Conservation (phyloP, 805 yeast species). For the Yarrowia sp. region DNA sequence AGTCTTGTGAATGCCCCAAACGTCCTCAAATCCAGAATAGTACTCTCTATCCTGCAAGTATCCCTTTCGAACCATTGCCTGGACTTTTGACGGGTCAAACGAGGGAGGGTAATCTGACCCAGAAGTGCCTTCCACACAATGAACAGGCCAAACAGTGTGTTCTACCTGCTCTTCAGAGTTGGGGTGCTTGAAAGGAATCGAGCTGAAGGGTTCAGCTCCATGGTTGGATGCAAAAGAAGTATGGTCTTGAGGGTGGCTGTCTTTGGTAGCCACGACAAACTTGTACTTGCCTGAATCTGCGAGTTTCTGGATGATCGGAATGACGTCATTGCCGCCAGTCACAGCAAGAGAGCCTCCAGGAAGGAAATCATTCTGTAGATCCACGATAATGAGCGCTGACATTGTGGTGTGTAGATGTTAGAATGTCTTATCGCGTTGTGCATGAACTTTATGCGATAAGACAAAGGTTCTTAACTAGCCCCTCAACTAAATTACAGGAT, state of each 20-base stretch:
- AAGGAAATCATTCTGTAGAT: constrained; percentile 85
- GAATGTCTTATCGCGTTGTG: too few relatives aligned
- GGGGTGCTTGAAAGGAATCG: constrained; percentile 61
- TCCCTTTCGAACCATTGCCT: constrained; percentile 72
- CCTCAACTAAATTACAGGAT: too few relatives aligned
- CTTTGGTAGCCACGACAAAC: constrained; percentile 74
- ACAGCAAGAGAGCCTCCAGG: constrained; percentile 67
- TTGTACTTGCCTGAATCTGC: constrained; percentile 59
- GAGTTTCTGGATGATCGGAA: constrained; percentile 60
- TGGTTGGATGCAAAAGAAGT: constrained; percentile 82
- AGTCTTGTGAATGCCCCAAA: constrained; percentile 75
- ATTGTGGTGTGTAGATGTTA: constrained; percentile 2
- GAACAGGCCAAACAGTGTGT: constrained; percentile 82
- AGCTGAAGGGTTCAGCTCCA: constrained; percentile 58
- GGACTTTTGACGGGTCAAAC: constrained; percentile 52
- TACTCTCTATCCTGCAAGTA: constrained; percentile 74
- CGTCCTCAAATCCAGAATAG: constrained; percentile 85
- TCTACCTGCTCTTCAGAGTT: constrained; percentile 47
- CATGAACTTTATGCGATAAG: too few relatives aligned
- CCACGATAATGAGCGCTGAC: constrained; percentile 75
- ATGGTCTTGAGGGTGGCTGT: constrained; percentile 87
- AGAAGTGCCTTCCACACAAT: constrained; percentile 73
- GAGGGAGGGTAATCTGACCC: constrained; percentile 71
- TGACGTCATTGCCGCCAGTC: constrained; percentile 62
- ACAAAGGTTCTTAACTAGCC: too few relatives aligned